phyloP scores from a whole-genome alignment of 164 flowering plant genomes.

The Stephania cephalantha region DNA sequence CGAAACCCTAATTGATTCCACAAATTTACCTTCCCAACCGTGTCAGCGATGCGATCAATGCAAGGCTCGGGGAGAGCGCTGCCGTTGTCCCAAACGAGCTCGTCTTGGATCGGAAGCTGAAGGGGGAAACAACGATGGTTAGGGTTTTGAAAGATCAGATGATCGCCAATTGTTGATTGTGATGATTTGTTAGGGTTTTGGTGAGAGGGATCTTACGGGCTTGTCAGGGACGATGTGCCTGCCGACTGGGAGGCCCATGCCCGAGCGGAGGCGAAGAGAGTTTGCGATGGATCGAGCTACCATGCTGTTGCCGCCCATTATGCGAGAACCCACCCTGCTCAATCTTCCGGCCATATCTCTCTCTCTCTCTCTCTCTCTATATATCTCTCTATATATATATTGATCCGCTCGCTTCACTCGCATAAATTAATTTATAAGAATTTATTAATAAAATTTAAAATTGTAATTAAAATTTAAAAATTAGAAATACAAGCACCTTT shows the following conservation, averaged over 20 bases:
- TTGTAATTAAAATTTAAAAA: too few species aligned
- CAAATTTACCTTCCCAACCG: conserved; percentile 68
- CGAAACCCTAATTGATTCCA: background rate
- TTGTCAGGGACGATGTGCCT: conserved; percentile 90
- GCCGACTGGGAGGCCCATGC: conserved; percentile 99
- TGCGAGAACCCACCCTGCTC: conserved; percentile 62
- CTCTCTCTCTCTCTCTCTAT: too few species aligned
- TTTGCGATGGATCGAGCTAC: conserved; percentile 58
- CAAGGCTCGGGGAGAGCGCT: conserved; percentile 88
- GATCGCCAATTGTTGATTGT: background rate
- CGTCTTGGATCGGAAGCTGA: conserved; percentile 85
- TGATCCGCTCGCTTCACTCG: too few species aligned
- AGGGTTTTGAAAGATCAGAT: background rate
- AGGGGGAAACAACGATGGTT: background rate
- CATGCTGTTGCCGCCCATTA: conserved; percentile 82
- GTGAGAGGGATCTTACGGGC: conserved; percentile 40
- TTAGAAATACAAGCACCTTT: too few species aligned
- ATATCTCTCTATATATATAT: too few species aligned
- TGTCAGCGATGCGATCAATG: conserved; percentile 86
- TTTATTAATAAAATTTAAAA: too few species aligned
- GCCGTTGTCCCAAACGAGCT: conserved; percentile 92
- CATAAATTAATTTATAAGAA: too few species aligned
- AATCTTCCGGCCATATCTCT: conserved; percentile 75
- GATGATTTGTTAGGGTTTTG: conserved; percentile 1
- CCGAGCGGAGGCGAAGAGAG: conserved; percentile 88